phyloP scores from a whole-genome alignment of 1,139 yeast genomes.

The Eremothecium cymbalariae region DNA sequence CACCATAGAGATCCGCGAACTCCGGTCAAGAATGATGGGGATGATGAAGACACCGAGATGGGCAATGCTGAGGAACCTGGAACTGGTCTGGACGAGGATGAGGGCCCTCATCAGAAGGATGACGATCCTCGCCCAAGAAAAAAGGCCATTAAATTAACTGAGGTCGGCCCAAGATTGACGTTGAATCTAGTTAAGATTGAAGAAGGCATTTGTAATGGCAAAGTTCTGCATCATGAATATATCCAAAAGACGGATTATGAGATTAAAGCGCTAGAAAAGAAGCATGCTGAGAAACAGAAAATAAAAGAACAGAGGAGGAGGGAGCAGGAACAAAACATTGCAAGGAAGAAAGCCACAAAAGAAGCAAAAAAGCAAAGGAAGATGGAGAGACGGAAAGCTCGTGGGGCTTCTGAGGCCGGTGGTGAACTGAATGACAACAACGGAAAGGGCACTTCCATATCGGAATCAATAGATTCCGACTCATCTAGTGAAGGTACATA shows the following conservation, averaged over 20 bases:
- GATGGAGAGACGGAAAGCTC: slow-evolving; percentile 46
- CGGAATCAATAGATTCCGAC: slow-evolving; percentile 10
- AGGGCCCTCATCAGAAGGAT: too few relatives aligned
- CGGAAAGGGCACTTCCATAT: slow-evolving; percentile 16
- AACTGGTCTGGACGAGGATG: slow-evolving; percentile 16
- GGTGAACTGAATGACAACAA: slow-evolving; percentile 21
- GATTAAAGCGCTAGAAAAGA: slow-evolving; percentile 52
- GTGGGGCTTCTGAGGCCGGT: slow-evolving; percentile 27
- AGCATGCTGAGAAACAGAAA: slow-evolving; percentile 54
- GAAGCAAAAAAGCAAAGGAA: slow-evolving; percentile 68
- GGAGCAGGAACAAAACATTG: slow-evolving; percentile 72
- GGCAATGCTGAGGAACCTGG: slow-evolving; percentile 12
- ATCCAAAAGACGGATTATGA: slow-evolving; percentile 58
- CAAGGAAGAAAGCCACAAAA: slow-evolving; percentile 65
- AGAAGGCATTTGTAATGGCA: slow-evolving; percentile 83
- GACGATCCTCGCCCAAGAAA: slow-evolving; percentile 39
- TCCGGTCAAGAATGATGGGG: slow-evolving; percentile 11
- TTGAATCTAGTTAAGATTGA: slow-evolving; percentile 77
- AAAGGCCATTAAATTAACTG: slow-evolving; percentile 86
- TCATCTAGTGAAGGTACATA: slow-evolving; percentile 26
- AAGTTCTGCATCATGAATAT: slow-evolving; percentile 72
- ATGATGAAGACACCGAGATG: slow-evolving; percentile 14
- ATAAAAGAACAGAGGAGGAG: slow-evolving; percentile 66
- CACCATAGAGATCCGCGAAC: slow-evolving; percentile 8
- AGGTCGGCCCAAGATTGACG: slow-evolving; percentile 85